These are phyloP conservation scores for Penicillium sp. DNA, from an alignment of 2,329 filamentous ascomycete species.

Conservation along the genomic window DNA sequence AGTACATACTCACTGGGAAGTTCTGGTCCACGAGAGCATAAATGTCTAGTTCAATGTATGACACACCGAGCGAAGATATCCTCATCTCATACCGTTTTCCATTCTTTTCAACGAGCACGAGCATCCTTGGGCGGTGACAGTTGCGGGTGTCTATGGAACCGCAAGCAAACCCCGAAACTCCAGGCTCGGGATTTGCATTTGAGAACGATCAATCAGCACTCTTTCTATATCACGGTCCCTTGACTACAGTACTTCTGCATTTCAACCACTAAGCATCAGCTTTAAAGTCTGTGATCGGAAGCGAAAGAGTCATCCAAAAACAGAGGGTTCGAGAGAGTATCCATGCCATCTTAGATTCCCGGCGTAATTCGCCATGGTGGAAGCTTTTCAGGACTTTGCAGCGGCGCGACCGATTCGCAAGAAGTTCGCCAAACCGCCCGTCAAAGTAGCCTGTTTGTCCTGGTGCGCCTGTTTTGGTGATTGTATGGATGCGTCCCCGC, in stretches of 20 bases:
- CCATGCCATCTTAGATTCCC: conserved; percentile 2
- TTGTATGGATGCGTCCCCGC: neutral
- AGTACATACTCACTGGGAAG: no score
- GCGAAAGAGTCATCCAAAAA: neutral
- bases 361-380: conserved; percentile 24
- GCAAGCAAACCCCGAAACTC: conserved; percentile 34
- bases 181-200: conserved; percentile 34
- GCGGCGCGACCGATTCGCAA: conserved; percentile 35
- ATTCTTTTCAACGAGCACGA: neutral
- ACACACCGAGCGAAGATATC: neutral
- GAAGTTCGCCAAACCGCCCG: conserved; percentile 45
- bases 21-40: no score
- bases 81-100: neutral
- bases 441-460: conserved; percentile 44
- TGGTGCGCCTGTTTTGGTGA: conserved; percentile 30
- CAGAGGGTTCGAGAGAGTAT: conserved; percentile 4
- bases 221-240: conserved; percentile 31
- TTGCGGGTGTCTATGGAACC: conserved; percentile 8
- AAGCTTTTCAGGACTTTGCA: conserved; percentile 17
- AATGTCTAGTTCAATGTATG: no score
- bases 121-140: neutral
- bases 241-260: neutral
- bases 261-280: neutral
- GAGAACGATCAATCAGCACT: conserved; percentile 31
- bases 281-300: neutral